Percentiles rank a stretch among this genome's conserved stretches.
phyloP scores from a whole-genome alignment of 495 filamentous ascomycete genomes.

The Neurospora sp. region DNA sequence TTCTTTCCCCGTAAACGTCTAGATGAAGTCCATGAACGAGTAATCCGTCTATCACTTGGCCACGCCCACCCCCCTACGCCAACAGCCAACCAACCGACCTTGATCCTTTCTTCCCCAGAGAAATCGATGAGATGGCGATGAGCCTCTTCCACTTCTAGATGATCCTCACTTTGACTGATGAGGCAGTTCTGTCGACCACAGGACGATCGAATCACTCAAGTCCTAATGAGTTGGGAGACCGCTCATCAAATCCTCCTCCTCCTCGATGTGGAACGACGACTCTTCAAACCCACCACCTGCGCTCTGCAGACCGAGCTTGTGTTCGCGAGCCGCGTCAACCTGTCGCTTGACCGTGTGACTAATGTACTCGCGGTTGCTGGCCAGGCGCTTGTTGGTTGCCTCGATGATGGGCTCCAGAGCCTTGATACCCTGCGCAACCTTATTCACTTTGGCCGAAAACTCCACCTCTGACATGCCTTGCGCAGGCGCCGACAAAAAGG shows the following conservation, averaged over 20 bases:
- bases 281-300: neutral
- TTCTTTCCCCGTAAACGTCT: neutral
- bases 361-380: conserved; percentile 51
- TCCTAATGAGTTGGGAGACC: neutral
- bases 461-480: conserved; percentile 36
- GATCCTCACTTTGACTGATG: too few relatives aligned
- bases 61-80: neutral
- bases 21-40: neutral
- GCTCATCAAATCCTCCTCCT: neutral
- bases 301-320: neutral
- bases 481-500: conserved; percentile 22
- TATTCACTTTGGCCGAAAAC: conserved; percentile 31
- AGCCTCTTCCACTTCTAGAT: neutral
- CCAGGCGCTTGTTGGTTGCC: conserved; percentile 44
- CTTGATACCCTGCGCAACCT: conserved; percentile 33
- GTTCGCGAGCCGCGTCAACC: neutral
- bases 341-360: conserved; percentile 36
- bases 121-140: neutral
- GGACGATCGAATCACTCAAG: too few relatives aligned
- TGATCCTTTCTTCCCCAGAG: neutral
- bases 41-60: neutral
- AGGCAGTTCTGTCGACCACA: too few relatives aligned
- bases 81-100: neutral
- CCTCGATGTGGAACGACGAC: neutral
- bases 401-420: conserved; percentile 32